Base-by-base conservation (phyloP, 257 asterid genomes). In the Solanum chiquidenum region DNA sequence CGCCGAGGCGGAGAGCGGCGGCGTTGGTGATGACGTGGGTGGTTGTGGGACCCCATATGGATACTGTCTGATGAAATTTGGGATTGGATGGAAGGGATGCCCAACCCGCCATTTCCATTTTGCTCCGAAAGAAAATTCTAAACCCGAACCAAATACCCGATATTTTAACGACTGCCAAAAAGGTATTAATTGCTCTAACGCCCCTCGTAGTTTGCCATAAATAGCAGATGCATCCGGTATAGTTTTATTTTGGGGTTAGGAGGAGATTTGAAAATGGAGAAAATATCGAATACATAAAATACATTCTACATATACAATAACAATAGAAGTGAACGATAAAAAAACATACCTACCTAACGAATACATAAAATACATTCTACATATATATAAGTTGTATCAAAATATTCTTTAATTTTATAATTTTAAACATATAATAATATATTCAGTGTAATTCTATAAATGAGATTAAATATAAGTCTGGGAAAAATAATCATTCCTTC, bases 1-100 rank as follows among this genome's bases (percentile, higher is more conserved):
- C 77, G 87, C 91, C 86, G 23, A 93, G 91, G 92, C 96, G 97
- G 93, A 93, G 94, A 68, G 92, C 92, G 91, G 92, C 90, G 89
- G 98, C 88, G 93, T 90, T 72, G 79, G 90, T 37, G 90, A 88
- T 75, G 86, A 90, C 84, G 87, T 90, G 91, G 89, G 90, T 84
- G 85, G 93, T 87, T 9, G 92, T 62, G 87, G 94, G 88, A 25
- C 91, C 89, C 87, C 74, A 89, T 34, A 3, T 35, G 49, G 82
- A 20, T 74, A 74, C 3, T 21, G 86, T 31, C 60, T 88, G 27
- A 46, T 91, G 87, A 84, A 89, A 79, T 18, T 91, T 91, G 80
- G 93, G 88, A 90, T 92, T 91, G 88, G 92, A 83, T 38, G 95
- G 86, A 88, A 94, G 84, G 90, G 93, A 91, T 84, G 93, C 87